Evolutionary conservation across 768 basidiomycete species (phyloP), one percentile per base, ranked within the genome.

Genomic region (Rhodosporidiobolus odoratus): DNA sequence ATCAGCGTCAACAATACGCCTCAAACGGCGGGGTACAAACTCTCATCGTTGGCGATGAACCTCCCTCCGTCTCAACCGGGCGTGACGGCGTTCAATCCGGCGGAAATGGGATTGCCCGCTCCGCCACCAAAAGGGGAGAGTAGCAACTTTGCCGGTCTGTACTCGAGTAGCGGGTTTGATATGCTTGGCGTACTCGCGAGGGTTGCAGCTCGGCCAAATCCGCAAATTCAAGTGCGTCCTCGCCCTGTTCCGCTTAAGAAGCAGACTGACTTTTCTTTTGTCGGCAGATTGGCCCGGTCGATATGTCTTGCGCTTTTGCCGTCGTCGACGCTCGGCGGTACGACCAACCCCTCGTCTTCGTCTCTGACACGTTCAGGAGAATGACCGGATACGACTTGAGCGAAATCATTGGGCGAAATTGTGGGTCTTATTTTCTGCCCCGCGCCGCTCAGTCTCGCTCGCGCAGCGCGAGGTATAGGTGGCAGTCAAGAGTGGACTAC

Each of bases 91-190:
- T 74, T 74, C 69, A 61, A 70, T 50, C 73, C 73, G 17, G 17
- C 50, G 8, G 66, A 54, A 21, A 53, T 74, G 4, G 69, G 69
- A 10, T 30, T 74, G 2, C 73, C 73, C 19, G 69, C 57, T 0
- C 73, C 73, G 2, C 73, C 73, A 4, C 61, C 65, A 9, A 27
- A n/a, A 2, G 73, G 69, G 1, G 17, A 35, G 53, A 64, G 59
- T 32, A 75, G 52, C 56, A 80, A 74, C 45, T 74, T 74, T 52
- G 73, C 81, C 2, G 82, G 82, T 3, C 83, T 97, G 3, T 99
- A 99, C 81, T 95, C 92, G 2, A 82, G 87, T 1, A 89, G 92
- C 2, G 96, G 95, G 5, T 97, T 96, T 73, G 95, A 98, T 78
- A 83, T 95, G 62, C 82, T 99, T 53, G 86, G 88, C 38, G 84